Evolutionary conservation across 768 basidiomycete genomes (phyloP), one percentile per base, ranked within the genome.

Genomic region (Mycena indigotica): DNA sequence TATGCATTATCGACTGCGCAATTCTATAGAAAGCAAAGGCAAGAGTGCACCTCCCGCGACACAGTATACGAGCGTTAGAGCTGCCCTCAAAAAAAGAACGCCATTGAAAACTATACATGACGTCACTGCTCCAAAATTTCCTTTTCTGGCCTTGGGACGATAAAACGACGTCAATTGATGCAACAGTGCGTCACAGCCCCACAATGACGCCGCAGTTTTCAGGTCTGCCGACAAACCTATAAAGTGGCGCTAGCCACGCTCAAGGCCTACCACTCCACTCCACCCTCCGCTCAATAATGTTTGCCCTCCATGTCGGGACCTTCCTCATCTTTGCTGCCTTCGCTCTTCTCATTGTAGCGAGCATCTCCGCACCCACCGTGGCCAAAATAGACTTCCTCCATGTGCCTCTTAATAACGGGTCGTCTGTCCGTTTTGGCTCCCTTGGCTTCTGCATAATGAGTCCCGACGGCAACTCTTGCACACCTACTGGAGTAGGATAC

Each of bases 281-380:
- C n/a, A 6, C 6, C 8, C 41, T 15, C 41, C 23, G 8, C 41
- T 21, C 41, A 13, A 44, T 44, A 13, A 44, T 44, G 41, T 44
- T 44, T 21, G 41, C 41, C 41, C 41, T 44, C 41, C 41, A 65
- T 50, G 5, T 57, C 30, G 65, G 65, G 24, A 66, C 65, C 12
- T 63, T 66, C 55, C 60, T 66, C 60, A 58, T 66, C 35, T 58
- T 66, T 50, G 35, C 50, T 12, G 65, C 53, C 19, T 35, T 57
- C 26, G 55, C 28, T 1, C 51, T 66, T 3, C 63, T 66, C 28
- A 56, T 66, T 24, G 57, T 66, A 12, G 54, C 58, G 2, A 61
- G 60, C 49, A 66, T 66, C 21, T 62, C 57, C 12, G 58, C 57
- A 0, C 65, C 65, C 2, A 60, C 63, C 5, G 39, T 66, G 0